A percentile compares a stretch with the other conserved stretches of the same genome.
These are phyloP conservation scores for Hypoxylon sp. DNA, from an alignment of 2,329 filamentous ascomycete genomes.

Conservation along the genomic window DNA sequence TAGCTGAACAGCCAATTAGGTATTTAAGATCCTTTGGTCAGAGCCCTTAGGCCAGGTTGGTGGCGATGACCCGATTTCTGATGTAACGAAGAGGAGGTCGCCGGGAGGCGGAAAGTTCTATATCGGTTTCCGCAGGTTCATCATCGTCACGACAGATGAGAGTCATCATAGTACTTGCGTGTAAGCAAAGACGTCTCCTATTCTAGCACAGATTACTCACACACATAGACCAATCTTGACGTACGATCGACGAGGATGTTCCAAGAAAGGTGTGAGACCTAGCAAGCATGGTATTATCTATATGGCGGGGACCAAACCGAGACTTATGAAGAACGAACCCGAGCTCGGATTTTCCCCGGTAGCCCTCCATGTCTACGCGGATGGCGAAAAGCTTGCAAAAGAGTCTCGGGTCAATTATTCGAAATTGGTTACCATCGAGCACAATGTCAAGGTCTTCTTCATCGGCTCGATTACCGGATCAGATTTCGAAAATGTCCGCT, in stretches of 20 bases:
- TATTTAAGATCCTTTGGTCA: conserved; percentile 68
- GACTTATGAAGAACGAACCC: conserved; percentile 57
- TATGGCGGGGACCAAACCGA: conserved; percentile 51
- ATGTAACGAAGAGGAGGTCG: conserved; percentile 52
- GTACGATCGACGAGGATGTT: conserved; percentile 64
- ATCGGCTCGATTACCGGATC: conserved; percentile 60
- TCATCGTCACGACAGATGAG: conserved; percentile 63
- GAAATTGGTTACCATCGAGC: conserved; percentile 67
- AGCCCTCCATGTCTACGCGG: conserved; percentile 56
- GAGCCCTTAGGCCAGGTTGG: conserved; percentile 60
- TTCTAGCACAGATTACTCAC: conserved; percentile 23
- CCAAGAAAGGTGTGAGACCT: conserved; percentile 64
- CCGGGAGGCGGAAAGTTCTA: conserved; percentile 57
- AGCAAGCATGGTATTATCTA: conserved; percentile 66
- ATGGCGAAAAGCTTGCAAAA: conserved; percentile 59
- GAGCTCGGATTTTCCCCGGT: conserved; percentile 62
- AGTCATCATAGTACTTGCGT: conserved; percentile 69
- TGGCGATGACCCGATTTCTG: conserved; percentile 45
- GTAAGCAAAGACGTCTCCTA: conserved; percentile 55
- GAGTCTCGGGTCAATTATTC: conserved; percentile 70
- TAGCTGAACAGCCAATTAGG: conserved; percentile 50
- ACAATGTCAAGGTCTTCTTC: conserved; percentile 69
- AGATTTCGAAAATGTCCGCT: conserved; percentile 57
- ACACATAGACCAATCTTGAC: conserved; percentile 64
- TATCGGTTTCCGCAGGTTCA: conserved; percentile 65